Conservation (phyloP, 805 yeast species). For the Tetrapisispora pingtungensis region DNA sequence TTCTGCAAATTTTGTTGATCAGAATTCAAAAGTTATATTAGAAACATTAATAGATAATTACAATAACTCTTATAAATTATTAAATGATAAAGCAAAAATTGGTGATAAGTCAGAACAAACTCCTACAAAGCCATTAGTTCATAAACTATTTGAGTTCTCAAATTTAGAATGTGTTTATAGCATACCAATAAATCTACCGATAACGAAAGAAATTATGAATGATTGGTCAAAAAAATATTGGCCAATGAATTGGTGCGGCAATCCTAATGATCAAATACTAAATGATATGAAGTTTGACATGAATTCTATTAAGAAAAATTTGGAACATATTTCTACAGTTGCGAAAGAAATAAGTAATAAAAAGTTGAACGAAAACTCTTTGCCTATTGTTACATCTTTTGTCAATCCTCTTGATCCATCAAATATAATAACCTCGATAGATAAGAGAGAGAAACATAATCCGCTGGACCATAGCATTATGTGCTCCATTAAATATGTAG, state of each 20-base stretch:
- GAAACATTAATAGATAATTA: constrained; percentile 8
- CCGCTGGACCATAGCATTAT: constrained; percentile 61
- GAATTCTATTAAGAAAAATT: constrained; percentile 30
- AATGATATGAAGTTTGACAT: constrained; percentile 46
- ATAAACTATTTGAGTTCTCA: constrained; percentile 10
- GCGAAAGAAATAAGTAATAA: constrained; percentile 12
- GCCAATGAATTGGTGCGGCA: constrained; percentile 94
- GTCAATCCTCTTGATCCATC: constrained; percentile 44
- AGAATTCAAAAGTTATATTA: constrained; percentile 16
- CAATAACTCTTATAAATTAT: neutral
- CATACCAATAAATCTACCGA: constrained; percentile 59
- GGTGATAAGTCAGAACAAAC: too few species aligned
- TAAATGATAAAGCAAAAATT: neutral
- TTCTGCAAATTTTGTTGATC: constrained; percentile 30
- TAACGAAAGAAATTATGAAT: constrained; percentile 52
- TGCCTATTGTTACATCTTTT: constrained; percentile 51
- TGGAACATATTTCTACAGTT: constrained; percentile 21
- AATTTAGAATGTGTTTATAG: constrained; percentile 14
- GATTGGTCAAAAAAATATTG: constrained; percentile 63
- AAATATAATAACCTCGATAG: constrained; percentile 30
- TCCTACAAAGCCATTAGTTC: too few species aligned
- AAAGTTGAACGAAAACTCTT: constrained; percentile 7
- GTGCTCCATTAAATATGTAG: constrained; percentile 56
- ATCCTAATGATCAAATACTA: constrained; percentile 64
- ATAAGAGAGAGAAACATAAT: constrained; percentile 28